Base-by-base conservation (phyloP, 2,329 filamentous ascomycete genomes). In the Microdochium paspali region DNA sequence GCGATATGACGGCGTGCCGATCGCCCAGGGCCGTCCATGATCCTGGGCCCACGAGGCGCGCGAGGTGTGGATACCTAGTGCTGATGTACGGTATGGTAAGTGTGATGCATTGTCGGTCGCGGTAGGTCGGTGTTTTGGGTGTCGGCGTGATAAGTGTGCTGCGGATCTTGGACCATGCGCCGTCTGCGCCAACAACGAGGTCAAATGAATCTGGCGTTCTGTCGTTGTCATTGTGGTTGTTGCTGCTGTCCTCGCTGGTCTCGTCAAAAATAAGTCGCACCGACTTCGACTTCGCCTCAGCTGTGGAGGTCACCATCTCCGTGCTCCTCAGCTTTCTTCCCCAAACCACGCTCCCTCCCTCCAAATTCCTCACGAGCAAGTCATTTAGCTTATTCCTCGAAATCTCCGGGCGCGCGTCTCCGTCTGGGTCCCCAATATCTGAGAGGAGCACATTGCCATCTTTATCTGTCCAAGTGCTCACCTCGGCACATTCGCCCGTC, bases 401-500 rank as follows among this genome's bases (percentile, higher is more conserved):
- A 30, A 72, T 69, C 51, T 72, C 68, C 0, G 69, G 68, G 0
- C 65, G 55, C 5, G 54, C 31, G 23, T 24, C 13, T 13, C 10
- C 35, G 3, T 47, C 45, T 1, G 43, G 46, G 0, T 56, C 57
- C 2, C 56, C 60, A 3, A 52, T 44, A 13, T 59, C 54, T 0
- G 35, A 46, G 35, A 59, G 51, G 5, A 57, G 28, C 12, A 62
- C 49, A 2, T 48, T 49, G 12, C 61, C 66, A 4, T 56, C 46
- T 2, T 55, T 59, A 13, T 68, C 59, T 1, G 65, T 56, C 10
- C 73, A 44, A 43, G 64, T 65, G 31, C 64, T 46, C 1, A 58
- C 61, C 39, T 75, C 66, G 47, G 61, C 61, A 51, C 72, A 72
- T 3, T 68, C 68, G 26, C 63, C 61, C 1, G 67, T 66, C n/a